These are phyloP conservation scores for Penicillium paneum DNA, from an alignment of 2,329 filamentous ascomycete species.

Conservation along the genomic window DNA sequence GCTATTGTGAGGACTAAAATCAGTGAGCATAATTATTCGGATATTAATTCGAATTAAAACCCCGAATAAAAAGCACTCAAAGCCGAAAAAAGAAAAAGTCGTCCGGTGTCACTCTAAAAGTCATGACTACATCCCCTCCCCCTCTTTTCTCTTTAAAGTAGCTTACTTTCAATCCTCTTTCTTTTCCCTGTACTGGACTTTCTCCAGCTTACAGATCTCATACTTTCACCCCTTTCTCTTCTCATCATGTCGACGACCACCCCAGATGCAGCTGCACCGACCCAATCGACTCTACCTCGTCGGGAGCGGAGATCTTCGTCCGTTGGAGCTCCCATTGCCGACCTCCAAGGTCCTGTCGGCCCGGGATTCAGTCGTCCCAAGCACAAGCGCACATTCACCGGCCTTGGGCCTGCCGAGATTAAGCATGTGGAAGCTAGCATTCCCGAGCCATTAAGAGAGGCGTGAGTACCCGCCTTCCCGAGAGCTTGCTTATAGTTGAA, in stretches of 20 bases:
- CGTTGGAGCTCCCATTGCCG: slow-evolving; percentile 75
- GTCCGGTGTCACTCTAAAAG: slow-evolving; percentile 4
- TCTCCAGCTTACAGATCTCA: background rate
- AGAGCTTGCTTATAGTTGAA: background rate
- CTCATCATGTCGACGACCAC: background rate
- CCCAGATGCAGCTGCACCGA: slow-evolving; percentile 18
- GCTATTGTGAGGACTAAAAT: too few species aligned
- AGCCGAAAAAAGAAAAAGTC: background rate
- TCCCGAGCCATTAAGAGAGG: slow-evolving; percentile 80
- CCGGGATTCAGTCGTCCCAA: slow-evolving; percentile 86
- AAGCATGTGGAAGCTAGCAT: slow-evolving; percentile 89
- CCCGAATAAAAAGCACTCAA: background rate
- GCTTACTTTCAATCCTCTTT: background rate
- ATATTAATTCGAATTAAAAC: too few species aligned
- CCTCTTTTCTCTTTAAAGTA: slow-evolving; percentile 11
- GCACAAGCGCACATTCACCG: slow-evolving; percentile 95
- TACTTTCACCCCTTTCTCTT: background rate
- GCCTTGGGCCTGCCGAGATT: slow-evolving; percentile 86
- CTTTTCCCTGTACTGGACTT: slow-evolving; percentile 21
- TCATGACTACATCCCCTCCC: slow-evolving; percentile 5
- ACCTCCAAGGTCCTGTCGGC: slow-evolving; percentile 81
- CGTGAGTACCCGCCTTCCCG: slow-evolving; percentile 57
- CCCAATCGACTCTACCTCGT: slow-evolving; percentile 22
- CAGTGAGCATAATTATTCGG: too few species aligned
- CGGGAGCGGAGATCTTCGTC: slow-evolving; percentile 81